Conservation (phyloP, 1,139 yeast species). For the Saccharomyces hybrid region DNA sequence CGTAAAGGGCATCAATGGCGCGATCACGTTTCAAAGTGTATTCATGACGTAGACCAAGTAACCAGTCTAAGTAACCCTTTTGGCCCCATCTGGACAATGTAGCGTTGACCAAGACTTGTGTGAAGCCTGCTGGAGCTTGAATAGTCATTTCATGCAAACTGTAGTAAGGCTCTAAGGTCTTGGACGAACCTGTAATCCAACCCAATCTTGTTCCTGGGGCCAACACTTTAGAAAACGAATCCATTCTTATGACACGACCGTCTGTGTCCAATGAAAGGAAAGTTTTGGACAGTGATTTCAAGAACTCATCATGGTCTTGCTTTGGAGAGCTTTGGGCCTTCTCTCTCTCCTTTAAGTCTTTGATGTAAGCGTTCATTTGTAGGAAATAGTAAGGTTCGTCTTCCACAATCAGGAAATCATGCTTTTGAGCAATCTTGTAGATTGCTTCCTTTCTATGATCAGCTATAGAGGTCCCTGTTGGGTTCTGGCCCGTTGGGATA, state of each 20-base stretch:
- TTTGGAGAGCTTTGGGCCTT: conserved; percentile 30
- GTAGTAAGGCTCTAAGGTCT: conserved; percentile 56
- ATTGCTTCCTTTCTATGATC: conserved; percentile 62
- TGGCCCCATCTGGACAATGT: conserved; percentile 66
- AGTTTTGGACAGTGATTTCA: conserved; percentile 66
- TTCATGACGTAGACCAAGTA: conserved; percentile 73
- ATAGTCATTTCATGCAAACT: conserved; percentile 76
- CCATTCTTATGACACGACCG: conserved; percentile 86
- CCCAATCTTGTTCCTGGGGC: conserved; percentile 92
- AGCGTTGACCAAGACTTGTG: conserved; percentile 63
- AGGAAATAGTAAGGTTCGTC: conserved; percentile 94
- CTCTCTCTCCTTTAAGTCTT: conserved; percentile 31
- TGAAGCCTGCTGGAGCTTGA: conserved; percentile 77
- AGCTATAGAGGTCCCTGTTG: conserved; percentile 79
- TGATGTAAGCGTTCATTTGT: conserved; percentile 67
- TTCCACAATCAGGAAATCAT: conserved; percentile 77
- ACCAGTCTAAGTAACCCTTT: conserved; percentile 76
- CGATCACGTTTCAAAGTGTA: conserved; percentile 70
- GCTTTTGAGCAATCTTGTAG: conserved; percentile 68
- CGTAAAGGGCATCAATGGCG: conserved; percentile 46
- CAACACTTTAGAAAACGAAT: conserved; percentile 83
- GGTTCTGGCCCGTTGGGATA: conserved; percentile 91
- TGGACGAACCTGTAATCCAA: conserved; percentile 76
- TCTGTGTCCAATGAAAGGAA: conserved; percentile 73
- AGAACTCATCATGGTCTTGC: conserved; percentile 45